Conservation (phyloP, 2,329 filamentous ascomycete species). For the Diaporthe batatas region DNA sequence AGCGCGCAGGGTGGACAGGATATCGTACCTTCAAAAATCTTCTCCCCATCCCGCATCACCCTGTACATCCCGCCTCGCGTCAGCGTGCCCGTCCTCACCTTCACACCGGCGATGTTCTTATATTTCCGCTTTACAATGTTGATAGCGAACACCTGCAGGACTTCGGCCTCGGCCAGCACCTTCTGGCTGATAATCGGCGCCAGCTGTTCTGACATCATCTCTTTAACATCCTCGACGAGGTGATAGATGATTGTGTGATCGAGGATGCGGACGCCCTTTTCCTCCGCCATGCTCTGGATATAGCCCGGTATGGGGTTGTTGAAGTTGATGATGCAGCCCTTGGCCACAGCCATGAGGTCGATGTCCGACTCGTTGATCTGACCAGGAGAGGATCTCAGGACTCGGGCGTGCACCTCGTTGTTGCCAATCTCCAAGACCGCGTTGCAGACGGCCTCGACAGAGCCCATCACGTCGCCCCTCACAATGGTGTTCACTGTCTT, state of each 20-base stretch:
- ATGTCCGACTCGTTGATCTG: conserved; percentile 87
- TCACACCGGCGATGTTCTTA: conserved; percentile 87
- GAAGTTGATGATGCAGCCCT: conserved; percentile 86
- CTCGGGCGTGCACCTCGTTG: conserved; percentile 81
- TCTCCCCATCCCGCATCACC: conserved; percentile 77
- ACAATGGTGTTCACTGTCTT: conserved; percentile 83
- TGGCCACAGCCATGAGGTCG: conserved; percentile 84
- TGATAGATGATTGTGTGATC: conserved; percentile 91
- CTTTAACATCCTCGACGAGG: conserved; percentile 79
- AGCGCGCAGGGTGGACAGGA: conserved; percentile 7
- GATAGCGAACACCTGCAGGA: conserved; percentile 87
- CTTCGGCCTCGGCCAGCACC: conserved; percentile 89
- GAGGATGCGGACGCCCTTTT: conserved; percentile 80
- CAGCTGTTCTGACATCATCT: conserved; percentile 76
- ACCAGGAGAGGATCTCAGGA: conserved; percentile 84
- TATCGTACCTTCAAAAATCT: conserved; percentile 84
- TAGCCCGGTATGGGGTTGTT: conserved; percentile 78
- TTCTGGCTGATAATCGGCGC: conserved; percentile 74
- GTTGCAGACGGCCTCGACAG: conserved; percentile 88
- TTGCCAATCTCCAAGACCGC: conserved; percentile 84
- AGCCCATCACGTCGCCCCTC: conserved; percentile 94
- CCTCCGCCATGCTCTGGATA: conserved; percentile 78
- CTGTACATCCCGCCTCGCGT: conserved; percentile 74
- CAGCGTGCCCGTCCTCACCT: conserved; percentile 84
- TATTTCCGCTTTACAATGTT: conserved; percentile 78